These are phyloP conservation scores for Cinnamomum micranthum DNA, from an alignment of 164 flowering plant genomes.

Conservation along the genomic window DNA sequence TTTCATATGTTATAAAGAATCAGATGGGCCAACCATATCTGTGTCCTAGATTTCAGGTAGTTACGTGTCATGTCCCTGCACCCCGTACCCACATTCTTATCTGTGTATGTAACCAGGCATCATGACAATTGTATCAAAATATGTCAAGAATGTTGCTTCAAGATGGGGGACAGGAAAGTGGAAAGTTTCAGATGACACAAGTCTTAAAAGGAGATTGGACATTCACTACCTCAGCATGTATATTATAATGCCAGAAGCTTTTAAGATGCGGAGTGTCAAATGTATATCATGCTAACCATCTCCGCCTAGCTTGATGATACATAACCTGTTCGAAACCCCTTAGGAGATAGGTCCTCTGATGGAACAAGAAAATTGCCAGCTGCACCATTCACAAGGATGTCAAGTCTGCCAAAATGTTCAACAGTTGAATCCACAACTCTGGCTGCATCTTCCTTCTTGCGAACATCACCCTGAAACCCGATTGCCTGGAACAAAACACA, in stretches of 20 bases:
- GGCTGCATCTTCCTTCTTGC: slow-evolving; percentile 73
- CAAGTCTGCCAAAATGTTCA: slow-evolving; percentile 69
- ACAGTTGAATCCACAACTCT: slow-evolving; percentile 72
- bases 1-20: too few relatives aligned
- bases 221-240: background rate
- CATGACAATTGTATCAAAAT: too few relatives aligned
- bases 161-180: background rate
- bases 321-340: slow-evolving; percentile 85
- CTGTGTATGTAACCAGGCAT: too few relatives aligned
- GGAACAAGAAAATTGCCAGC: slow-evolving; percentile 88
- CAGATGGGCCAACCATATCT: too few relatives aligned
- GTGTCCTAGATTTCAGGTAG: too few relatives aligned
- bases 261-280: background rate
- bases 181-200: background rate
- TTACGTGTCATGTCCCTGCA: too few relatives aligned
- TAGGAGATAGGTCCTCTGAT: slow-evolving; percentile 84
- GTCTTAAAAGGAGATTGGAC: background rate
- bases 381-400: slow-evolving; percentile 87
- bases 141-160: background rate
- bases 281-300: background rate
- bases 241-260: background rate
- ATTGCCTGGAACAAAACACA: slow-evolving; percentile 40
- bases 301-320: background rate
- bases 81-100: too few relatives aligned
- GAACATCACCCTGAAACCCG: slow-evolving; percentile 86